Evolutionary conservation across 1,284 basidiomycete species (phyloP).

Genomic region (Melanopsichium pennsylvanicum): DNA sequence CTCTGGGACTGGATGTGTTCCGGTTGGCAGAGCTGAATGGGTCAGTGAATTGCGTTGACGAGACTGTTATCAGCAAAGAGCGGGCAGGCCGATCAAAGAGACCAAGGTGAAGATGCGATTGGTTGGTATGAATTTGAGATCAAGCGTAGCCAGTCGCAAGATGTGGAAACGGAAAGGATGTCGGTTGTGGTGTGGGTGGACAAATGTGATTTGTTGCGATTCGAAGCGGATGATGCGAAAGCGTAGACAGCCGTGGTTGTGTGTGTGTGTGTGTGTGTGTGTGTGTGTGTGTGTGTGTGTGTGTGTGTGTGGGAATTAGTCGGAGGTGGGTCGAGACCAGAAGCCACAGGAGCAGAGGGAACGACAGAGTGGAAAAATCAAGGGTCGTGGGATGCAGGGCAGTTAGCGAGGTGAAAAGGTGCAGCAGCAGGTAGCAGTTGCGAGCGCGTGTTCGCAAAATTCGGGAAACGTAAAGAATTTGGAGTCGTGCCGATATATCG

Average conservation of each 20-base stretch:
- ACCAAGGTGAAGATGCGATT: background rate
- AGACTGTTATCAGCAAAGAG: no score
- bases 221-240: no score
- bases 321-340: no score
- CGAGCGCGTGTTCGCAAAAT: constrained; percentile 5
- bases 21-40: constrained; percentile 37
- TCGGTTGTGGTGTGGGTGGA: no score
- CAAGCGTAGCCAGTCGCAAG: no score
- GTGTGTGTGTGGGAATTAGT: constrained; percentile 1
- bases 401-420: constrained; percentile 4
- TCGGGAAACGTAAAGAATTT: constrained; percentile 9
- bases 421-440: background rate
- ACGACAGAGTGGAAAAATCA: no score
- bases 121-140: no score
- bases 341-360: no score
- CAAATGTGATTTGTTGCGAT: no score
- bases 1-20: constrained; percentile 17
- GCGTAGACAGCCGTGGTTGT: no score
- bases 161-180: background rate
- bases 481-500: constrained; percentile 8
- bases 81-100: no score
- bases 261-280: no score
- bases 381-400: constrained; percentile 4
- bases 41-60: constrained; percentile 41
- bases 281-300: background rate